Evolutionary conservation across 148 eudicot species (phyloP).

Genomic region (Persicaria maculosa): DNA sequence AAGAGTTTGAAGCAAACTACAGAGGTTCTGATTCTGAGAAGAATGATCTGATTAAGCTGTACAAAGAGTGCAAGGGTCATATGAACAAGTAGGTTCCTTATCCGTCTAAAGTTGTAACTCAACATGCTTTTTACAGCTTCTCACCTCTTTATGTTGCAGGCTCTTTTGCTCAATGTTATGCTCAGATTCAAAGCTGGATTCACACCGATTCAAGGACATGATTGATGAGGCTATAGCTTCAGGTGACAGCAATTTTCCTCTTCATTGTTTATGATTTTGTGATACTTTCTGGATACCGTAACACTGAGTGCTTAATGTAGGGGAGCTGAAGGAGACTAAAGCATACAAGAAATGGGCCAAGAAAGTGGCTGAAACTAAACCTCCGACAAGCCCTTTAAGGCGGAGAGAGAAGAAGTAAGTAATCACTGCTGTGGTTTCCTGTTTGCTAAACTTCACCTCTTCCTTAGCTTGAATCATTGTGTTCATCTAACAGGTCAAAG

Average conservation of each 20-base stretch:
- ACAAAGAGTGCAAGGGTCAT: constrained; percentile 71
- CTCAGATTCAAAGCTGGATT: constrained; percentile 80
- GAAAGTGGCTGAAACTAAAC: constrained; percentile 63
- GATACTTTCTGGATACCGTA: background rate
- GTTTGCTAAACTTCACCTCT: background rate
- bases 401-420: constrained; percentile 45
- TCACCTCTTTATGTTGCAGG: constrained; percentile 30
- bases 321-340: constrained; percentile 69
- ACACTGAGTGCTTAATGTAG: constrained; percentile 24
- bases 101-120: background rate
- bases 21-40: constrained; percentile 95
- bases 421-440: constrained; percentile 11
- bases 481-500: constrained; percentile 35
- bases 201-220: constrained; percentile 90
- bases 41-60: constrained; percentile 68
- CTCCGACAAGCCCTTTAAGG: constrained; percentile 78
- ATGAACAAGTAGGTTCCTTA: constrained; percentile 60
- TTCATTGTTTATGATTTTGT: background rate
- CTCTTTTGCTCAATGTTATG: constrained; percentile 90
- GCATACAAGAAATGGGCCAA: constrained; percentile 86
- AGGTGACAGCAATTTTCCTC: constrained; percentile 30
- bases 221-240: constrained; percentile 84
- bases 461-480: background rate
- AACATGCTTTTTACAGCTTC: background rate
- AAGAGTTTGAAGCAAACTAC: constrained; percentile 93